Evolutionary conservation across 257 asterid species (phyloP), one percentile per base, ranked within the genome.

Genomic region (Plantago major): DNA sequence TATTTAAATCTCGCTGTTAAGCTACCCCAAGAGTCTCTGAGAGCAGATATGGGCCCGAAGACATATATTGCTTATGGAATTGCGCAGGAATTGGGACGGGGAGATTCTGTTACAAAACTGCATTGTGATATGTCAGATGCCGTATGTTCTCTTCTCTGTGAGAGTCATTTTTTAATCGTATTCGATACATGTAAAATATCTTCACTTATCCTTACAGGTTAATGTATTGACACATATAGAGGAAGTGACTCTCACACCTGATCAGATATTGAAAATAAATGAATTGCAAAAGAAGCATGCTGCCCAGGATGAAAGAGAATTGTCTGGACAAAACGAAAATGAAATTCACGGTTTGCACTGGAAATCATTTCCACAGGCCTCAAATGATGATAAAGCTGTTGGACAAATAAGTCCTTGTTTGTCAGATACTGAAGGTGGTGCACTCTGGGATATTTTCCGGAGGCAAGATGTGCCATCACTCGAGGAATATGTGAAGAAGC

Each of bases 391-490:
- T 55, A 42, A 22, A 44, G 43, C 70, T 33, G n/a, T 33, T 18
- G 49, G 62, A 40, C 60, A 54, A 69, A 43, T 50, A 47, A 62
- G 66, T 58, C 51, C 57, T 54, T 67, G 58, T 64, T 73, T 74
- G 57, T 68, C 59, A 1, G 74, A 71, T 44, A 68, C 79, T 58
- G 95, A 77, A 42, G 94, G 91, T 45, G 95, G 85, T 68, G 96
- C 95, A 54, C 73, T 83, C 22, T 90, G 96, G 96, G 96, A 88
- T 63, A 88, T 90, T 46, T 87, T 90, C 64, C 79, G 96, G 13
- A 75, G 82, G 54, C 66, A 83, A 65, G 98, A 87, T 78, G 86
- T 87, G 33, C 83, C 89, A 62, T 73, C 71, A 73, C 72, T 90
- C 63, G 68, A 69, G 30, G 77, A 77, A 61, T 87, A 87, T 73